Base-by-base conservation (phyloP, 1,139 yeast species). In the Pichia norvegensis region DNA sequence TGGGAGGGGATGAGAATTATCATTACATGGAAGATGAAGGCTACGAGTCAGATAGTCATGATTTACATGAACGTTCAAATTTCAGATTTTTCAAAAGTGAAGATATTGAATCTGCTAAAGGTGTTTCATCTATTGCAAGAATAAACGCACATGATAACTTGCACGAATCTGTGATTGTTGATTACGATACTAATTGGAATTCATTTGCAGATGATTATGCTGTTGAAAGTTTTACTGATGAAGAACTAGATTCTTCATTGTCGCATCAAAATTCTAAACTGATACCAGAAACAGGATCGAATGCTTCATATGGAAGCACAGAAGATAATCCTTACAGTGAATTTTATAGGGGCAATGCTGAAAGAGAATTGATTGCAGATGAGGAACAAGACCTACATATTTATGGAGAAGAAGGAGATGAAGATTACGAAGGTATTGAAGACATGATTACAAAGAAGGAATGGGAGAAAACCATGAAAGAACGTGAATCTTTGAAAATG, bases 91-190 rank as follows among this genome's bases (percentile, higher is more conserved):
- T 92, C 64, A 78, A 92, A 9, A 71, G 83, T 9, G 87, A 84
- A 49, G 95, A 87, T 56, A 80, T 92, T 41, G 90, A 84, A 57
- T 70, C 73, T 49, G 97, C 97, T 1, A 94, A 85, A 45, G 97
- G 97, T 41, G 69, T 94, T 1, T 84, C 95, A 1, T 85, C 94
- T 1, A 67, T 84, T 55, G 88, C 84, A 46, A 73, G 72, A 48
- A 37, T 45, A 9, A 37, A 2, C 2, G 23, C 38, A 3, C 65
- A 74, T 22, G 48, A 49, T 36, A 76, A 72, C 43, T 65, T 66
- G n/a, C 59, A 62, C 7, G 66, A 61, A 49, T 75, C 77, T 54
- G 49, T 56, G 6, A 72, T 72, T 4, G 74, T 77, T 14, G 82
- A 78, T 56, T 79, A 79, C 57, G 82, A 83, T 58, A 80, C 86